Conservation (phyloP, 2,329 filamentous ascomycete species). For the Aspergillus neotritici region DNA sequence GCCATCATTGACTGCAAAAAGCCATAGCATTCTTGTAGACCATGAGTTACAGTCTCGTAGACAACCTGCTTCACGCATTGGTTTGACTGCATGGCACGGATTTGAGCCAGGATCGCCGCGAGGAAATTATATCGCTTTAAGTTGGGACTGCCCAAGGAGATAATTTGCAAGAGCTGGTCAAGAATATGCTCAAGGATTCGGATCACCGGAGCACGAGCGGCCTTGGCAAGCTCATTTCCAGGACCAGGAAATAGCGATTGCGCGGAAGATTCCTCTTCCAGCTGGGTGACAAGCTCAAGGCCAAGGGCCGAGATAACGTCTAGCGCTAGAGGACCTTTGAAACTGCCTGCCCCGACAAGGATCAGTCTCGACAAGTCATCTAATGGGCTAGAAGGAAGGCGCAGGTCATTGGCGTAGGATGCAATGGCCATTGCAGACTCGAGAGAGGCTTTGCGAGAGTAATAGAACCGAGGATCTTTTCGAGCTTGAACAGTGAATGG, state of each 20-base stretch:
- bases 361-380: constrained; percentile 13
- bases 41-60: constrained; percentile 8
- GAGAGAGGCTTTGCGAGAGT: constrained; percentile 14
- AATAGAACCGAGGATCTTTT: constrained; percentile 13
- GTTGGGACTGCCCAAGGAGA: constrained; percentile 14
- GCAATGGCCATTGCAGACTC: constrained; percentile 17
- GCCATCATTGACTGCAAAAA: not conserved
- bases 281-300: constrained; percentile 19
- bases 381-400: constrained; percentile 4
- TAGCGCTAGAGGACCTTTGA: constrained; percentile 18
- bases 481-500: constrained; percentile 13
- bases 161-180: constrained; percentile 17
- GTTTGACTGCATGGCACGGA: constrained; percentile 12
- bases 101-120: constrained; percentile 12
- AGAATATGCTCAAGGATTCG: constrained; percentile 14
- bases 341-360: constrained; percentile 13
- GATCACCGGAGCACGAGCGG: constrained; percentile 14
- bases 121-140: constrained; percentile 14
- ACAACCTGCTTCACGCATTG: constrained; percentile 6
- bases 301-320: constrained; percentile 18
- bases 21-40: too few species aligned
- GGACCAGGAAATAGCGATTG: constrained; percentile 1
- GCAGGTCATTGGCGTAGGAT: constrained; percentile 13
- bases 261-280: constrained; percentile 14
- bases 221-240: constrained; percentile 8